Base-by-base conservation (phyloP, 805 yeast genomes). In the Cyberlindnera meyerae region DNA sequence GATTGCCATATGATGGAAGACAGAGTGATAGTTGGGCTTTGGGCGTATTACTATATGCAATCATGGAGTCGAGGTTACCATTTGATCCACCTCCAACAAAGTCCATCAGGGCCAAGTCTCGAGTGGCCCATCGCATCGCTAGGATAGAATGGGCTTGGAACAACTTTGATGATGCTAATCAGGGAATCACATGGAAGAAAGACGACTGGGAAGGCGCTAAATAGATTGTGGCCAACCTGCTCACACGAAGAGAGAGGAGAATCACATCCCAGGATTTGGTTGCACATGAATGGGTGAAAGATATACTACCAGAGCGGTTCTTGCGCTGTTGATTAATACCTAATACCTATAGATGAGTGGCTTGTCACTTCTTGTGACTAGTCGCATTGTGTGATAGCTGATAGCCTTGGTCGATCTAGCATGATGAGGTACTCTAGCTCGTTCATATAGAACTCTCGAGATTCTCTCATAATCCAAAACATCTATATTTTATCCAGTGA, bases 21-120 rank as follows among this genome's bases (percentile, higher is more conserved):
- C 77, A 85, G 45, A 82, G 93, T 33, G 99, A 93, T 58, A 68
- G 89, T 14, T 93, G 99, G 99, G 86, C 97, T 2, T 59, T 89
- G 8, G 98, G 98, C 3, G 97, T 93, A 3, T 65, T 89, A n/a
- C 61, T 89, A 1, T 93, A 88, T 53, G 77, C 94, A 1, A 62
- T 90, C 18, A 58, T 93, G 50, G 98, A 93, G 52, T 79, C 86
- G 28, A 59, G 96, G 39, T 65, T 93, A 32, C 99, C 99, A 5
- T 93, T 93, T 65, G 99, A 93, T 55, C 76, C 85, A 3, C 81
- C 89, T 2, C 89, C 88, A 2, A 60, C 45, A 6, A 62, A 66
- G 28, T 62, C 66, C 37, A 37, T 58, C 49, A 57, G 72, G 55
- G 53, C 78, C 45, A 55, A 70, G 43, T 59, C 81, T 27, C 73